Evolutionary conservation across 2,329 filamentous ascomycete genomes (phyloP).

Genomic region (Epicoccum sorghinum): DNA sequence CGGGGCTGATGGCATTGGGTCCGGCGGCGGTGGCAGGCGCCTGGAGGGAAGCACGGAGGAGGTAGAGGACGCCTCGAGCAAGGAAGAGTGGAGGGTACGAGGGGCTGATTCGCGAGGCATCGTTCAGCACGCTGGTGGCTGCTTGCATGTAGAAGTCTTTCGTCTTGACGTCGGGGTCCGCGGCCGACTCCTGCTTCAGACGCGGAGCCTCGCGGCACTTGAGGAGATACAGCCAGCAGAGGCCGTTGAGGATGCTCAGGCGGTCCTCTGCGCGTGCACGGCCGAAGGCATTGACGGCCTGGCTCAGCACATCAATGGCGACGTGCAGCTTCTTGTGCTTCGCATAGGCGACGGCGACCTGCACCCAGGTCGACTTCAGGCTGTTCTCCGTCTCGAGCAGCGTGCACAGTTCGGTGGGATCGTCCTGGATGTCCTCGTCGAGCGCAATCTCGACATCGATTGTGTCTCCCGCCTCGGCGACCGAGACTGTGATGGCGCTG

Average conservation of each 20-base stretch:
- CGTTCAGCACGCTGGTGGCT: slow-evolving; percentile 91
- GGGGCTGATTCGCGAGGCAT: slow-evolving; percentile 92
- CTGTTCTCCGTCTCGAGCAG: slow-evolving; percentile 93
- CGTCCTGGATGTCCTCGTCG: slow-evolving; percentile 81
- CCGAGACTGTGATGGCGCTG: slow-evolving; percentile 67
- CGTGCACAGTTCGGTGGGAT: slow-evolving; percentile 92
- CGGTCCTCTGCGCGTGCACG: slow-evolving; percentile 78
- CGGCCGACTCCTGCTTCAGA: slow-evolving; percentile 59
- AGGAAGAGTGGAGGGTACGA: slow-evolving; percentile 90
- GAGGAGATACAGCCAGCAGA: slow-evolving; percentile 90
- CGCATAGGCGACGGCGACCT: slow-evolving; percentile 94
- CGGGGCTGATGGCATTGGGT: slow-evolving; percentile 68
- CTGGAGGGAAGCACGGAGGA: slow-evolving; percentile 85
- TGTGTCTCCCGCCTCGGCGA: slow-evolving; percentile 65
- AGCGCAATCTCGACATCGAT: slow-evolving; percentile 91
- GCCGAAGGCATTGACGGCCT: slow-evolving; percentile 74
- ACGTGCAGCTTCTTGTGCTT: slow-evolving; percentile 94
- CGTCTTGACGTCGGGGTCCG: slow-evolving; percentile 70
- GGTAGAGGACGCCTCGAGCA: slow-evolving; percentile 84
- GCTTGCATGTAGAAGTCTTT: slow-evolving; percentile 92
- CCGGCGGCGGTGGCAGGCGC: slow-evolving; percentile 72
- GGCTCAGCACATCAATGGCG: slow-evolving; percentile 72
- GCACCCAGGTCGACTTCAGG: slow-evolving; percentile 94
- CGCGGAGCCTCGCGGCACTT: slow-evolving; percentile 83
- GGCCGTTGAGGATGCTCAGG: slow-evolving; percentile 79